A percentile compares a stretch with the other conserved stretches of the same genome.
Conservation (phyloP, 2,329 filamentous ascomycete species). For the Incumbomyces lentus region DNA sequence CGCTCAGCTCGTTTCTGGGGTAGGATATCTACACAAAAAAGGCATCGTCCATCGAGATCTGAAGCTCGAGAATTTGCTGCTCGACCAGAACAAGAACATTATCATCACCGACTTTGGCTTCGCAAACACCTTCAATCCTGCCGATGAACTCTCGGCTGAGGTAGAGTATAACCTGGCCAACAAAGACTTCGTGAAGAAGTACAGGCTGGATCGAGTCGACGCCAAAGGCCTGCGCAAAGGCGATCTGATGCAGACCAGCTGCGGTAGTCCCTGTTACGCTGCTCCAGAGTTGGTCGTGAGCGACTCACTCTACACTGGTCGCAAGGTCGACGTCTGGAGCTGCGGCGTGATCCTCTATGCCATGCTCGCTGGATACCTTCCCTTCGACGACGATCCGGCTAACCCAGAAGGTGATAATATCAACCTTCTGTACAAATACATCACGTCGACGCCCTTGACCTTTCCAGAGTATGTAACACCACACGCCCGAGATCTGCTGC, state of each 20-base stretch:
- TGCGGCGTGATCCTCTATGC: constrained; percentile 99
- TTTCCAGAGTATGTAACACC: constrained; percentile 99
- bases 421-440: constrained; percentile 98
- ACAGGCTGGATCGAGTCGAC: constrained; percentile 72
- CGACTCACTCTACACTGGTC: constrained; percentile 90
- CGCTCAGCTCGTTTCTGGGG: constrained; percentile 88
- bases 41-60: constrained; percentile 95
- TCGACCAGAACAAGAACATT: constrained; percentile 95
- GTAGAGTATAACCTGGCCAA: constrained; percentile 80
- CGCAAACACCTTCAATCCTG: constrained; percentile 89
- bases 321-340: constrained; percentile 98
- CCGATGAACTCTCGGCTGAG: constrained; percentile 78
- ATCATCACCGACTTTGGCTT: constrained; percentile 99
- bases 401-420: constrained; percentile 99
- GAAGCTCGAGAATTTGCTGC: constrained; percentile 87
- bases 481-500: constrained; percentile 82
- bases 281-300: constrained; percentile 95
- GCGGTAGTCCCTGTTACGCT: constrained; percentile 94
- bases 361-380: constrained; percentile 94
- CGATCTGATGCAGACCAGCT: constrained; percentile 98
- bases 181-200: constrained; percentile 75
- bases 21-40: constrained; percentile 96
- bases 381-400: constrained; percentile 94
- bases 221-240: constrained; percentile 68
- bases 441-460: constrained; percentile 89